Evolutionary conservation across 2,329 filamentous ascomycete genomes (phyloP), one percentile per base, ranked within the genome.

Genomic region (Microcyclospora pomicola): DNA sequence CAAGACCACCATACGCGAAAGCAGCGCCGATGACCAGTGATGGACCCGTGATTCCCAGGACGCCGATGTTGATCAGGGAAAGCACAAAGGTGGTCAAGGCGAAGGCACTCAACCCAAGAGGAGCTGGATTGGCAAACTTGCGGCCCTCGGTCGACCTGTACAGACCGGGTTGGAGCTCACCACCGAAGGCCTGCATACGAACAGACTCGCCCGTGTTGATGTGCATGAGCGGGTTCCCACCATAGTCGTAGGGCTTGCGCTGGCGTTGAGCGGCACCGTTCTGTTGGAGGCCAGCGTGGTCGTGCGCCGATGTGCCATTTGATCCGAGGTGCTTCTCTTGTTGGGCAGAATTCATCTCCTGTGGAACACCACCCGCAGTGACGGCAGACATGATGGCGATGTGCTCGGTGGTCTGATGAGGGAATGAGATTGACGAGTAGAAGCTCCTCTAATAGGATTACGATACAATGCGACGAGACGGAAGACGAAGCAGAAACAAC

Each of bases 41-140:
- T 27, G 66, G 65, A 33, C 57, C 52, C 9, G 43, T 47, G 43
- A 68, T 59, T 40, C 55, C 54, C 9, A 50, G 53, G 3, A 65
- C 67, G 27, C 61, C 59, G 45, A 69, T 47, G 47, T 69, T 69
- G 57, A 69, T 66, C 35, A 63, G 49, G 5, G 64, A 67, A 37
- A 80, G 64, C 11, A 74, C 65, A 51, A 80, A 77, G 9, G 75
- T 78, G 9, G 76, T 78, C 45, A 76, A 53, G n/a, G 75, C 73
- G 58, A 80, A 80, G 59, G 71, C 73, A 36, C 72, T 68, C 34
- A 77, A 65, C 39, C 73, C 73, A 15, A 77, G 63, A 9, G 73
- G 73, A 41, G 72, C 72, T 34, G 73, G 73, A 54, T 77, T 76
- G 53, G 65, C 73, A 50, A 73, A 64, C 43, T 68, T 71, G 56